Evolutionary conservation across 78 protist genomes (phyloP).

Genomic region (Speleostelium caveatum): DNA sequence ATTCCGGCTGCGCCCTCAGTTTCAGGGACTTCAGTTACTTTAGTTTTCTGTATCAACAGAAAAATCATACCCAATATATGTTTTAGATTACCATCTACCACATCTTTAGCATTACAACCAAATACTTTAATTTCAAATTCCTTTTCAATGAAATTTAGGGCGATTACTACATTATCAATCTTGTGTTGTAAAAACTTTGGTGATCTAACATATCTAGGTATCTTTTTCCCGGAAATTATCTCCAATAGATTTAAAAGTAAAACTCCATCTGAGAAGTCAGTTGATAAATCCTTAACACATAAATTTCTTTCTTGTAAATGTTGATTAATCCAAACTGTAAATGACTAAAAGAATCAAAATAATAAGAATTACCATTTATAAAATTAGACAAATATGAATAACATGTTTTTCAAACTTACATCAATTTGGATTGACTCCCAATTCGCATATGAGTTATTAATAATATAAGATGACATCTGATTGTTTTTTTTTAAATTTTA

Average conservation of each 20-base stretch:
- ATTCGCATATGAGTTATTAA: conserved; percentile 38
- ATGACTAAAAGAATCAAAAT: conserved; percentile 21
- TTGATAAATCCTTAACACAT: conserved; percentile 32
- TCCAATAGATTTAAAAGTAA: conserved; percentile 73
- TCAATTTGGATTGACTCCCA: conserved; percentile 77
- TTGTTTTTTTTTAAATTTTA: no score
- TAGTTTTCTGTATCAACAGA: conserved; percentile 68
- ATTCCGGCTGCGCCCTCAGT: not conserved
- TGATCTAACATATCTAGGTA: conserved; percentile 57
- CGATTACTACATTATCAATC: conserved; percentile 78
- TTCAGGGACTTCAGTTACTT: conserved; percentile 8
- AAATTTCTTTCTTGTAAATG: conserved; percentile 71
- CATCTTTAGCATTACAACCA: conserved; percentile 73
- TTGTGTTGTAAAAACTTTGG: conserved; percentile 78
- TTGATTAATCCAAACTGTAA: conserved; percentile 76
- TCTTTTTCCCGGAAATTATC: conserved; percentile 72
- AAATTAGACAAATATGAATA: not conserved
- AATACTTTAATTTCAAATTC: conserved; percentile 46
- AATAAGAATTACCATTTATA: no score
- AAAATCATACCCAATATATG: conserved; percentile 79
- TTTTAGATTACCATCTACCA: conserved; percentile 77
- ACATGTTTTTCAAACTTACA: not conserved
- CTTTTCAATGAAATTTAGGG: conserved; percentile 64
- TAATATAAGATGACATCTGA: not conserved
- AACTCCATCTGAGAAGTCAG: conserved; percentile 78